Evolutionary conservation across 495 filamentous ascomycete species (phyloP).

Genomic region (Penicillium mononematosum): DNA sequence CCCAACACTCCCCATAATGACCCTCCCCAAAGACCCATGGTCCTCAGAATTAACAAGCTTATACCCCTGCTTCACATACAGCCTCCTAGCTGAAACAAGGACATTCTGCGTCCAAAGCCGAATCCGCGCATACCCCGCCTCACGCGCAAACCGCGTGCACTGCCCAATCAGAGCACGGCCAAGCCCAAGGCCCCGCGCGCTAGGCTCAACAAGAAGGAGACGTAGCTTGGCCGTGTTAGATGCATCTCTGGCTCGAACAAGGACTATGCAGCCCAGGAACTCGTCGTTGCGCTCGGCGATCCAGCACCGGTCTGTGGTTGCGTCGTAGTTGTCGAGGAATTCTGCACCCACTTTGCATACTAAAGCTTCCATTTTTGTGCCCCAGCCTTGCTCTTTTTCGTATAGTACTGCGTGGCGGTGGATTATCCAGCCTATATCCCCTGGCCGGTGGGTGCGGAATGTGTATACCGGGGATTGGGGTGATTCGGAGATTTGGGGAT

Average conservation of each 20-base stretch:
- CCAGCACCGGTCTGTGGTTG: background rate
- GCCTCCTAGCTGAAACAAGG: slow-evolving; percentile 21
- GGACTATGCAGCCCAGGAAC: slow-evolving; percentile 4
- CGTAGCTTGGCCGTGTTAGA: background rate
- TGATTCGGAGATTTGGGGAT: background rate
- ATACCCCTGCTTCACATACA: slow-evolving; percentile 33
- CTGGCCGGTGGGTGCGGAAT: slow-evolving; percentile 1
- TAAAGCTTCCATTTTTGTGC: background rate
- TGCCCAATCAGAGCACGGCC: slow-evolving; percentile 23
- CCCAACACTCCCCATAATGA: background rate
- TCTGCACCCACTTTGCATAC: background rate
- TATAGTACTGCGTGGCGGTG: background rate
- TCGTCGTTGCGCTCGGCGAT: background rate
- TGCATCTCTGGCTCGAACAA: background rate
- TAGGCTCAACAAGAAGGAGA: slow-evolving; percentile 1
- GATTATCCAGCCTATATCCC: slow-evolving; percentile 2
- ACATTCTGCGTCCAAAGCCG: slow-evolving; percentile 32
- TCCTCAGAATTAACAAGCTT: slow-evolving; percentile 22
- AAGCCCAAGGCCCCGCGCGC: slow-evolving; percentile 16
- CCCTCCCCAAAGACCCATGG: background rate
- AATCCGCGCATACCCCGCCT: slow-evolving; percentile 28
- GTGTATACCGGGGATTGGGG: background rate
- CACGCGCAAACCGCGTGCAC: slow-evolving; percentile 29
- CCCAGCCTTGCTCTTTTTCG: background rate
- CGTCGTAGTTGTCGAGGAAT: slow-evolving; percentile 1